Conservation (phyloP, 2,329 filamentous ascomycete species). For the Xylariaceae sp. region DNA sequence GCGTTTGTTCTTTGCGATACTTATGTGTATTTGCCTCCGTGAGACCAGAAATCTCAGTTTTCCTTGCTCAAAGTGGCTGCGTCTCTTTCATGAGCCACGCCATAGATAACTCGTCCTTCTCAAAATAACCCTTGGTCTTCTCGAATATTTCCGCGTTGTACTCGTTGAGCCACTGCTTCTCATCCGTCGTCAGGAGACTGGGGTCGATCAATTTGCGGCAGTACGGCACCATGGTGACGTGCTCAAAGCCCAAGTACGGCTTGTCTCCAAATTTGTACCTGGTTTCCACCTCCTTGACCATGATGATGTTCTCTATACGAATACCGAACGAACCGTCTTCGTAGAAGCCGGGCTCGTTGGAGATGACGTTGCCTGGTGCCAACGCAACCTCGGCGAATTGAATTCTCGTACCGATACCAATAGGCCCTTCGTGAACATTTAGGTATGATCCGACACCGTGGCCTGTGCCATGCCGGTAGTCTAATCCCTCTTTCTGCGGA, state of each 20-base stretch:
- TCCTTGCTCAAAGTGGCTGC: slow-evolving; percentile 51
- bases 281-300: slow-evolving; percentile 85
- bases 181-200: slow-evolving; percentile 63
- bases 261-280: slow-evolving; percentile 88
- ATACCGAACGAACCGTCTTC: slow-evolving; percentile 94
- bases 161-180: slow-evolving; percentile 82
- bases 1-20: slow-evolving; percentile 1
- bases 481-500: slow-evolving; percentile 65
- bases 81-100: slow-evolving; percentile 87
- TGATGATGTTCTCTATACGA: slow-evolving; percentile 91
- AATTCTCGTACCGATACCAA: slow-evolving; percentile 88
- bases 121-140: slow-evolving; percentile 76
- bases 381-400: slow-evolving; percentile 89
- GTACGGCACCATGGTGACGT: slow-evolving; percentile 95
- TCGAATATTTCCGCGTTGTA: slow-evolving; percentile 78
- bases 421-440: slow-evolving; percentile 96
- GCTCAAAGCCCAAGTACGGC: slow-evolving; percentile 90
- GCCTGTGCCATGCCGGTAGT: slow-evolving; percentile 94
- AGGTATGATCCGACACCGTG: slow-evolving; percentile 93
- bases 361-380: slow-evolving; percentile 88
- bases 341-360: slow-evolving; percentile 95
- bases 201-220: slow-evolving; percentile 83
- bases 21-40: slow-evolving; percentile 7
- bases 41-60: not conserved
- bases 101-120: slow-evolving; percentile 64